A percentile compares a stretch with the other conserved stretches of the same genome.
Evolutionary conservation across 2,329 filamentous ascomycete species (phyloP).

Genomic region (Arthrocladium fulminans): DNA sequence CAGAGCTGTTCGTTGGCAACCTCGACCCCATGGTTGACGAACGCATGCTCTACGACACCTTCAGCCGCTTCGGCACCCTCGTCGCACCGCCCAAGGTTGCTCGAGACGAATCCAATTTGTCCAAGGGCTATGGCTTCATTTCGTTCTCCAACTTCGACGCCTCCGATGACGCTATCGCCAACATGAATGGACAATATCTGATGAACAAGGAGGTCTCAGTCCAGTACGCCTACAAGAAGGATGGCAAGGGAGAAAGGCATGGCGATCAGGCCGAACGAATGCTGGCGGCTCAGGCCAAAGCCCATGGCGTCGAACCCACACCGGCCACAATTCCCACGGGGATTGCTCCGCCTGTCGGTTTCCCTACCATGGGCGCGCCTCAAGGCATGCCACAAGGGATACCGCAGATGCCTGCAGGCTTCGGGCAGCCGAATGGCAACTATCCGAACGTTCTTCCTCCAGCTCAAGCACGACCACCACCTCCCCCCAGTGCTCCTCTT

Average conservation of each 20-base stretch:
- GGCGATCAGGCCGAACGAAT: constrained; percentile 89
- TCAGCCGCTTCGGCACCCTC: constrained; percentile 81
- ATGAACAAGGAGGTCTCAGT: constrained; percentile 96
- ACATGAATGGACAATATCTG: constrained; percentile 92
- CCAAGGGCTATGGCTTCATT: constrained; percentile 94
- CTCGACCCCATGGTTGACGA: constrained; percentile 91
- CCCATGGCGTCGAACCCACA: constrained; percentile 82
- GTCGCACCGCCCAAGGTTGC: constrained; percentile 77
- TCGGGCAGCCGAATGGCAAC: constrained; percentile 32
- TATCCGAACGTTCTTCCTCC: constrained; percentile 37
- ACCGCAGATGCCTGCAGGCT: constrained; percentile 33
- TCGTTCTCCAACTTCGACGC: constrained; percentile 89
- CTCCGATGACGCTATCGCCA: constrained; percentile 79
- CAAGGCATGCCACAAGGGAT: constrained; percentile 25
- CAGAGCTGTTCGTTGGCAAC: constrained; percentile 94
- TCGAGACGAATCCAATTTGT: constrained; percentile 76
- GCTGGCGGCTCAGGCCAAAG: constrained; percentile 84
- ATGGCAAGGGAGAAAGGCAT: constrained; percentile 92
- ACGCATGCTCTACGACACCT: constrained; percentile 90
- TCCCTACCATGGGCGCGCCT: constrained; percentile 22
- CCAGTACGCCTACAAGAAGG: constrained; percentile 98
- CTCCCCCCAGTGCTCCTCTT: constrained; percentile 47
- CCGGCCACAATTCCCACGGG: constrained; percentile 56
- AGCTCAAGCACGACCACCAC: constrained; percentile 41
- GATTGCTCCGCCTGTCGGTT: constrained; percentile 28